Evolutionary conservation across 129 eudicot species (phyloP), one percentile per base, ranked within the genome.

Genomic region (Arctium lappa): DNA sequence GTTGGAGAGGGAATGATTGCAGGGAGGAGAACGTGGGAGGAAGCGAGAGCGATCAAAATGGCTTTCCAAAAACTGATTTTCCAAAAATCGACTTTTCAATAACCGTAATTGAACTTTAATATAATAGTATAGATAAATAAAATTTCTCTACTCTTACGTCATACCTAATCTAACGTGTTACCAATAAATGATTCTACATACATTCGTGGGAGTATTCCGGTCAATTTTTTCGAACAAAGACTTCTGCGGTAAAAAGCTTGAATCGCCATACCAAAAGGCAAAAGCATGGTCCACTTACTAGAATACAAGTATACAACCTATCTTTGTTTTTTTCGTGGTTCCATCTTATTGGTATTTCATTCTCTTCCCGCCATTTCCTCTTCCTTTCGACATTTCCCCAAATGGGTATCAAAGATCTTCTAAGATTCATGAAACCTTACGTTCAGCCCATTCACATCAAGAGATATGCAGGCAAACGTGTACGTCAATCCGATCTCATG

Each of bases 341-440:
- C 27, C 50, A 1, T 42, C 12, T 42, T 42, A 42, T 42, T 46
- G 56, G 44, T 39, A n/a, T 74, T 33, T 62, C 34, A 66, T 46
- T 27, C 72, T 4, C n/a, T 79, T 79, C 87, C 87, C 87, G 87
- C 87, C 84, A 73, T 72, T 79, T 79, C 72, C 65, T 76, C 36
- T 56, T 11, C 73, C 62, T 39, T 18, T 63, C 5, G 6, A 13
- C 7, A 56, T 56, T 56, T 56, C 66, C 66, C 66, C 31, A 85
- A 89, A 94, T 94, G 98, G 98, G 98, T 1, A 94, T 94, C 84
- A 94, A 92, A 80, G 97, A 92, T 89, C 95, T 94, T 76, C 89
- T 92, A 13, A 86, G 82, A 81, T 94, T 94, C 87, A 83, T 92
- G 97, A 94, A 92, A 84, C 97, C 97, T 72, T 90, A 94, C 56